Evolutionary conservation across 1,284 basidiomycete genomes (phyloP), one percentile per base, ranked within the genome.

Genomic region (Takashimella koratensis): DNA sequence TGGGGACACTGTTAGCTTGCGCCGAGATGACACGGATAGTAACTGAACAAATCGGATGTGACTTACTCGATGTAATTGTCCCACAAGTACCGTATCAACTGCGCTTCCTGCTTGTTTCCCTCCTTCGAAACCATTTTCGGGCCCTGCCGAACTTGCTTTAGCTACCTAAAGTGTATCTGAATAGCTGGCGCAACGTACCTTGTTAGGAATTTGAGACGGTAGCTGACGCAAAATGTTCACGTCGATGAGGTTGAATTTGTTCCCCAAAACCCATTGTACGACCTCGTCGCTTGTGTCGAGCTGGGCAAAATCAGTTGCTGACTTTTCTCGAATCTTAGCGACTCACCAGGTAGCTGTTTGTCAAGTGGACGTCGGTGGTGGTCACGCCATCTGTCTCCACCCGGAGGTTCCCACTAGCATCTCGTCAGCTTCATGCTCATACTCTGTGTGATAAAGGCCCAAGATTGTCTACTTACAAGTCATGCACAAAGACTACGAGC

Each of bases 381-480:
- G 82, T 74, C 6, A 82, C 83, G 19, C 86, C 85, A 49, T 86
- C 83, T 11, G 90, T 77, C 69, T 94, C 88, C 8, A 87, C 82
- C 13, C 88, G 84, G 47, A 96, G 78, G 66, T 92, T 91, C 21
- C 92, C 92, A 66, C 90, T 94, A 55, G 20, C 12, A 30, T 53
- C 39, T 39, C 26, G 43, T 49, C 11, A 48, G 23, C 2, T n/a
- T n/a, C n/a, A n/a, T n/a, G n/a, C n/a, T n/a, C n/a, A n/a, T n/a
- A n/a, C n/a, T n/a, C n/a, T n/a, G n/a, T n/a, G n/a, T n/a, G n/a
- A n/a, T n/a, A n/a, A n/a, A n/a, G n/a, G n/a, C n/a, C n/a, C n/a
- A n/a, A n/a, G n/a, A n/a, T n/a, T n/a, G n/a, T n/a, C n/a, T n/a
- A 76, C 86, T 67, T 69, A 93, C 92, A 94, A 90, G 79, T 96